Evolutionary conservation across 345 rosid genomes (phyloP), one percentile per base, ranked within the genome.

Genomic region (Iberis pinnata): DNA sequence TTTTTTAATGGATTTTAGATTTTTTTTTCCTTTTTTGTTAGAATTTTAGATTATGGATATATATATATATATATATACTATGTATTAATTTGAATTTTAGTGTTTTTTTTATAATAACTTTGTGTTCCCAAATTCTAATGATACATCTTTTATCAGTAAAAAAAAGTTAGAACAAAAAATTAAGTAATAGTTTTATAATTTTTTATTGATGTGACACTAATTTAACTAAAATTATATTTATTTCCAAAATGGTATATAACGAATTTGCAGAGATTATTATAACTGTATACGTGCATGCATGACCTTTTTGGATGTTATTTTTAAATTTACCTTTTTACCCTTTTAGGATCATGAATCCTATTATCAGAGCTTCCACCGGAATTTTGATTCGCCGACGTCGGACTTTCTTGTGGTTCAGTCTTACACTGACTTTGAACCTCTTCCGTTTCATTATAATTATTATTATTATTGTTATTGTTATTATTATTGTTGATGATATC

Each of bases 281-380:
- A 88, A 50, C 87, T 61, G 48, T 89, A 2, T 32, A 88, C 32
- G 72, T 67, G 72, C 72, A 67, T 67, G 72, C 72, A 67, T 60
- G 72, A 60, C 89, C 83, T 5, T 53, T 41, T 40, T 38, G n/a
- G 14, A 12, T 18, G 26, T 22, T 81, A 75, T 78, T 84, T 45
- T 82, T 80, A 49, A 24, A 39, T 11, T 67, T 77, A 85, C 95
- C 97, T 89, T 71, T 89, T 89, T 1, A 86, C 97, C 61, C 97
- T 73, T 63, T 86, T 89, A 3, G 95, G 95, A 60, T 89, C 97
- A 13, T 68, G 29, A 45, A 78, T 76, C 42, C 78, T 61, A 15
- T 75, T 80, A 4, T 63, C 37, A 19, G 82, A 70, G 45, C 62
- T 51, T 48, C 18, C 66, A 6, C 57, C 18, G 50, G 71, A 53